Percentiles rank a stretch among this genome's conserved stretches.
Conservation (phyloP, 1,284 basidiomycete species). For the Rhodotorula sp. region DNA sequence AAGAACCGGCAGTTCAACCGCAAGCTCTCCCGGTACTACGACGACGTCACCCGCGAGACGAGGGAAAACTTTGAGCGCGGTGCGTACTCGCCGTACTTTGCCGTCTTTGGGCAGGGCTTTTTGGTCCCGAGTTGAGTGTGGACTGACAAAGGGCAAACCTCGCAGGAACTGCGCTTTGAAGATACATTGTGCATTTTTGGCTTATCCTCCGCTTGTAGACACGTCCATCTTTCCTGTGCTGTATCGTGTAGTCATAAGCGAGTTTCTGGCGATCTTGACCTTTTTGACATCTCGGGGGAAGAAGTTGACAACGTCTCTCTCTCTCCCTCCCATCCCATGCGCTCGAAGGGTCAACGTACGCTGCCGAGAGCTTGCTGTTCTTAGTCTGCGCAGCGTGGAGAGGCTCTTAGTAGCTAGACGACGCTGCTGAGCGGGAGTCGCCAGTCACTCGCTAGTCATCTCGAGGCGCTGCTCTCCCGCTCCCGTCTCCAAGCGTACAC, state of each 20-base stretch:
- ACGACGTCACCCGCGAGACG: constrained; percentile 76
- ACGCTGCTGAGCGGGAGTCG: too few species aligned
- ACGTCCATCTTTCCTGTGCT: background rate
- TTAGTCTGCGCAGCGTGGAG: too few species aligned
- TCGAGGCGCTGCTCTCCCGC: background rate
- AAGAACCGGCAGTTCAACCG: constrained; percentile 98
- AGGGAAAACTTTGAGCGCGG: constrained; percentile 93
- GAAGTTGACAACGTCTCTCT: background rate
- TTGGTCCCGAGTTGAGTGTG: background rate
- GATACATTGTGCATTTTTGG: too few species aligned
- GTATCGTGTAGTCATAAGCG: background rate
- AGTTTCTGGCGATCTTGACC: background rate
- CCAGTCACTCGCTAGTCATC: background rate
- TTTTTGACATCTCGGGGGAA: background rate
- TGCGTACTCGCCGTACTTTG: constrained; percentile 56
- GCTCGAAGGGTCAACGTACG: too few species aligned
- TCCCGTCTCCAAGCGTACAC: too few species aligned
- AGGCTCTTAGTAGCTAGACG: too few species aligned
- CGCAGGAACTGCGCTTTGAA: constrained; percentile 8
- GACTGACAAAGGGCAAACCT: too few species aligned
- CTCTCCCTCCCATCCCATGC: background rate
- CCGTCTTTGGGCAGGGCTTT: background rate
- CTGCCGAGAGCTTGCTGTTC: too few species aligned
- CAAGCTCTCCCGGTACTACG: constrained; percentile 96
- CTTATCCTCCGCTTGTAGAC: background rate